Conservation (phyloP, 2,329 filamentous ascomycete genomes). For the Cladosporium sp. region DNA sequence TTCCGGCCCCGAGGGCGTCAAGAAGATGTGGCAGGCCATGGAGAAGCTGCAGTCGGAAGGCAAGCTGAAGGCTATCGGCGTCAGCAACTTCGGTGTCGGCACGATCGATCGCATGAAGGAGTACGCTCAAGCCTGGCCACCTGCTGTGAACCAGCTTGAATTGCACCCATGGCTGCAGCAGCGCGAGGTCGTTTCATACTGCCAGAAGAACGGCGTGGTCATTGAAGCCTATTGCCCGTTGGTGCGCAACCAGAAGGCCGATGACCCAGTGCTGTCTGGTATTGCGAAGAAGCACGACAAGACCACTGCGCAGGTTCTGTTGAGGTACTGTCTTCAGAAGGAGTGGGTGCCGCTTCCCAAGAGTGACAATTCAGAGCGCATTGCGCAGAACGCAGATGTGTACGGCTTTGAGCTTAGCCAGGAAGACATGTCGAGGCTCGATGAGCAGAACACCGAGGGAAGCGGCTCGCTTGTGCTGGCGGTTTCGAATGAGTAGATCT, state of each 20-base stretch:
- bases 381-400: conserved; percentile 61
- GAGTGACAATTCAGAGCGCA: conserved; percentile 64
- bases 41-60: conserved; percentile 59
- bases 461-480: conserved; percentile 30
- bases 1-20: conserved; percentile 51
- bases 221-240: conserved; percentile 64
- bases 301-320: conserved; percentile 69
- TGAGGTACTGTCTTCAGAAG: conserved; percentile 80
- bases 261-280: conserved; percentile 60
- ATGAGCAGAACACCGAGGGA: conserved; percentile 43
- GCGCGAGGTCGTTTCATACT: conserved; percentile 55
- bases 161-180: conserved; percentile 71
- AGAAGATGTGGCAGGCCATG: conserved; percentile 62
- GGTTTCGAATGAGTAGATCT: conserved; percentile 25
- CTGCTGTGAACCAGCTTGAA: conserved; percentile 72
- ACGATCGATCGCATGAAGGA: conserved; percentile 66
- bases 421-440: conserved; percentile 54
- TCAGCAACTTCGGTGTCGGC: conserved; percentile 66
- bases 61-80: conserved; percentile 62
- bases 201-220: conserved; percentile 55
- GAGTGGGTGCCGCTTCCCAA: conserved; percentile 67
- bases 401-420: conserved; percentile 56
- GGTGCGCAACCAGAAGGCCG: conserved; percentile 67
- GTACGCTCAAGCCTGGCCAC: conserved; percentile 64
- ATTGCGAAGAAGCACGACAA: conserved; percentile 70